Base-by-base conservation (phyloP, 371 early-diverging fungal species). In the Choanephora cucurbitarum region DNA sequence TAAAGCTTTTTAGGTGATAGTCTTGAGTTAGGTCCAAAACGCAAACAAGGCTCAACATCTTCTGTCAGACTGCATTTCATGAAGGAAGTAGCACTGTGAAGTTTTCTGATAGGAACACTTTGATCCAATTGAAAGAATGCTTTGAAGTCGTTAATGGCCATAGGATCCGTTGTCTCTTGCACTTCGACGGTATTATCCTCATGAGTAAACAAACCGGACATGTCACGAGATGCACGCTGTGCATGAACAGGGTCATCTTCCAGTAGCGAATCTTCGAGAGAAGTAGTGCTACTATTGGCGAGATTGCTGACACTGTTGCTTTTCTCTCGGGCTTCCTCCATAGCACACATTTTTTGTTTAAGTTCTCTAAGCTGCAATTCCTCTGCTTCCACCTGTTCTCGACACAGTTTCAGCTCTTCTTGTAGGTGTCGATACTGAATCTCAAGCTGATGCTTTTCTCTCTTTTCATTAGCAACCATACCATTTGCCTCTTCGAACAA, bases 401-500 rank as follows among this genome's bases (percentile, higher is more conserved):
- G 75, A 32, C 85, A 73, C 22, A 79, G 80, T 37, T 70, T 62
- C 18, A 89, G 70, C 46, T 84, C 77, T 17, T 72, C 62, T 46
- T 80, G 63, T 22, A 81, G 64, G 41, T 74, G 75, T 23, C 73
- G 66, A 19, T 72, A 69, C n/a, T 71, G 67, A 19, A 75, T 34
- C 50, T 85, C 76, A 1, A 77, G 62, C 43, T 73, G 69, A 59
- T 78, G 67, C 47, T 78, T 65, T 22, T 73, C 79, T 47, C 82
- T 67, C 37, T 86, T 84, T 60, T 94, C 94, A 5, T 81, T 70
- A 0, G 93, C 87, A 7, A 96, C 96, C 86, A 95, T 84, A 0
- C 69, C 75, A 60, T 96, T 95, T 3, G 96, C 96, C 60, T 94
- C 90, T 57, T 93, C 92, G 73, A 95, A 95, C 39, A 96, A 72